These are phyloP conservation scores for Baorangia bicolor DNA, from an alignment of 768 basidiomycete species.

Conservation along the genomic window DNA sequence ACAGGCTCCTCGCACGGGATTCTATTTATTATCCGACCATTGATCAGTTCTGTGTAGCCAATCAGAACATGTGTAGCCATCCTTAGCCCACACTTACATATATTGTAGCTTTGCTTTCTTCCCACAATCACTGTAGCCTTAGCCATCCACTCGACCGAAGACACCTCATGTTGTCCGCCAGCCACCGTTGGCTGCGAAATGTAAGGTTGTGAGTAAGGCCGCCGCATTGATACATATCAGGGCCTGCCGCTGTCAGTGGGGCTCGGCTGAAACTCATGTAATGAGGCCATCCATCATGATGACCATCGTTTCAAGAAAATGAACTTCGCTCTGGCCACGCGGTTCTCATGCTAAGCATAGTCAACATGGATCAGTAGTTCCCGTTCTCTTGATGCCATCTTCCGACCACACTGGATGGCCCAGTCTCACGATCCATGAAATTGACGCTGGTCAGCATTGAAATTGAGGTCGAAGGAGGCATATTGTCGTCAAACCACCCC, in stretches of 20 bases:
- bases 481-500: neutral
- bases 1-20: constrained; percentile 9
- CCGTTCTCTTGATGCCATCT: neutral
- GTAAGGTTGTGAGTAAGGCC: neutral
- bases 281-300: neutral
- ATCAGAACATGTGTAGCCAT: constrained; percentile 30
- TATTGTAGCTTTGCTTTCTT: constrained; percentile 21
- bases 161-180: neutral
- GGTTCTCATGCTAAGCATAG: neutral
- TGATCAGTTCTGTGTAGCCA: constrained; percentile 25
- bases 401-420: constrained; percentile 13
- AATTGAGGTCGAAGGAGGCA: neutral
- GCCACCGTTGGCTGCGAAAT: neutral
- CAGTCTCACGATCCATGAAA: neutral
- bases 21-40: constrained; percentile 19
- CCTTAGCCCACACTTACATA: constrained; percentile 8
- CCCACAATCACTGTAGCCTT: constrained; percentile 23
- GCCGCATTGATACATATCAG: neutral
- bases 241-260: neutral
- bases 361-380: neutral
- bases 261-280: neutral
- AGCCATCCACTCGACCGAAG: constrained; percentile 13
- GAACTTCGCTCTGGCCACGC: neutral
- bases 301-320: neutral
- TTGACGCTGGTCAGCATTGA: neutral